Evolutionary conservation across 345 rosid species (phyloP).

Genomic region (Populus davidiana): DNA sequence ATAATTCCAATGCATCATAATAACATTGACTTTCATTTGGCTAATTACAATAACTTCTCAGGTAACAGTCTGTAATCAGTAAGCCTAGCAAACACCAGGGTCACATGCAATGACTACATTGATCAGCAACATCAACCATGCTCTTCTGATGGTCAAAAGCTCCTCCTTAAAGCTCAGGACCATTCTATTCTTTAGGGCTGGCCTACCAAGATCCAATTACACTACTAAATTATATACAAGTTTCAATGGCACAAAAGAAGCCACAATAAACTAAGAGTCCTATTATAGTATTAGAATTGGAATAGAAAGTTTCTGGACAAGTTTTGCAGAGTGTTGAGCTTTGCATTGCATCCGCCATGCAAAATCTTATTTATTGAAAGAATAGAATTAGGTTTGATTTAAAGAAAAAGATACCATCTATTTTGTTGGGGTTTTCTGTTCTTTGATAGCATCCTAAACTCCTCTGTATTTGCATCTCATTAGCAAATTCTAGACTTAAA

Average conservation of each 20-base stretch:
- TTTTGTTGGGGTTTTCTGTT: background rate
- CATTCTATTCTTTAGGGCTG: background rate
- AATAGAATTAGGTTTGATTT: background rate
- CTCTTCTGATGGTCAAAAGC: background rate
- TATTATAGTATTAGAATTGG: no score
- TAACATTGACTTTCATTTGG: background rate
- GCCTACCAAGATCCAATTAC: background rate
- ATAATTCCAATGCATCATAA: background rate
- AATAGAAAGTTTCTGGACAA: background rate
- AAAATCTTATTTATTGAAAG: background rate
- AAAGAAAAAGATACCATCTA: background rate
- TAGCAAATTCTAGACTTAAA: background rate
- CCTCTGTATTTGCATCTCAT: background rate
- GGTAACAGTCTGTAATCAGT: background rate
- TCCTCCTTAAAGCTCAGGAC: background rate
- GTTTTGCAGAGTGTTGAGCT: background rate
- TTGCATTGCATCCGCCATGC: background rate
- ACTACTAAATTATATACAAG: background rate
- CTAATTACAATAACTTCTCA: background rate
- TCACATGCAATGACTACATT: background rate
- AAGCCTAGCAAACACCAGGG: background rate
- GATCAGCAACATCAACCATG: constrained; percentile 1
- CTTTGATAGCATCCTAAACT: background rate
- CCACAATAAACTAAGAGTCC: background rate
- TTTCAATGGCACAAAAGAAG: background rate